These are phyloP conservation scores for Rhizoctonia solani DNA, from an alignment of 1,284 basidiomycete genomes.

Conservation along the genomic window DNA sequence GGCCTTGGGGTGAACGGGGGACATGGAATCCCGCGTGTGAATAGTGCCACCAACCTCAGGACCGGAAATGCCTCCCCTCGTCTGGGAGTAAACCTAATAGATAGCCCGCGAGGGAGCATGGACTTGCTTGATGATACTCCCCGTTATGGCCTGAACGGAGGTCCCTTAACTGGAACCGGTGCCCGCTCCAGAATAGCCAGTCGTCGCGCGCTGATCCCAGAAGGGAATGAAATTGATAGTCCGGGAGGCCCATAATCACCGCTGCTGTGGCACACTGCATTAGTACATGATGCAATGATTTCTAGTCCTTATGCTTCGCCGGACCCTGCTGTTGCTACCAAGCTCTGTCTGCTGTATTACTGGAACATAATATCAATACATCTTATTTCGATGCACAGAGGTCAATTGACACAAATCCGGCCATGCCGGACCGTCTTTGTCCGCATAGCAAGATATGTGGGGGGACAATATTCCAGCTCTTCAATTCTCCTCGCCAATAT, in stretches of 20 bases:
- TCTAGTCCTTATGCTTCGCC: background rate
- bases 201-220: constrained; percentile 13
- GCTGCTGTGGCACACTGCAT: constrained; percentile 3
- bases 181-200: constrained; percentile 16
- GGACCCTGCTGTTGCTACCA: constrained; percentile 10
- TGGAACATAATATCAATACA: background rate
- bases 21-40: constrained; percentile 5
- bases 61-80: constrained; percentile 16
- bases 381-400: background rate
- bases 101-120: constrained; percentile 20
- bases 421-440: background rate
- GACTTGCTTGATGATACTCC: constrained; percentile 12
- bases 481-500: constrained; percentile 65
- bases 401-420: background rate
- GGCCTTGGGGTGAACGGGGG: background rate
- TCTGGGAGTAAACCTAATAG: background rate
- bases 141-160: background rate
- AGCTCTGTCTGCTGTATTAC: constrained; percentile 8
- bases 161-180: constrained; percentile 1
- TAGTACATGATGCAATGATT: background rate
- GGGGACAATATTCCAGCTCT: background rate
- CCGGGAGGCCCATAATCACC: constrained; percentile 3
- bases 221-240: constrained; percentile 5
- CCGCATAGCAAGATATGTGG: background rate
- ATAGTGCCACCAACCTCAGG: constrained; percentile 13